Conservation (phyloP, 202 grass and related monocot species). For the Elaeis oleifera region DNA sequence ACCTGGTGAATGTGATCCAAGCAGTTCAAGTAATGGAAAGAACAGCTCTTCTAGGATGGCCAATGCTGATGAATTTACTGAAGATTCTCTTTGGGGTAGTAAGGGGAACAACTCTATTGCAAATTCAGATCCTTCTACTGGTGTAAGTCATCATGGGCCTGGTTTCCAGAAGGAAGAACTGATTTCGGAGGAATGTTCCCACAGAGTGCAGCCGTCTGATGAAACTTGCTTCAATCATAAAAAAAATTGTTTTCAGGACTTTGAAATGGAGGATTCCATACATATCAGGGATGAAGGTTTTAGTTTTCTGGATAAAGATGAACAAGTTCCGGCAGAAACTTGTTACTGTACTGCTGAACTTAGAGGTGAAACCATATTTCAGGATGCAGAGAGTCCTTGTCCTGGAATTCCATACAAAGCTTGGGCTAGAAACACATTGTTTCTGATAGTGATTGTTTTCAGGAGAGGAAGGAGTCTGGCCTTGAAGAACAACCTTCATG, state of each 20-base stretch:
- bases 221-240: background rate
- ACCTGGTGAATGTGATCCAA: background rate
- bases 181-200: background rate
- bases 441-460: background rate
- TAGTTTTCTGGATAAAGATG: no score
- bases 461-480: constrained; percentile 9
- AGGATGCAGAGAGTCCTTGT: no score
- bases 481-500: no score
- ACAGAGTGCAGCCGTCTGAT: background rate
- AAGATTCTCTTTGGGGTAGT: background rate
- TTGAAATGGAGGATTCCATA: no score
- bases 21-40: constrained; percentile 8
- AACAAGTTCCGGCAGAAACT: no score
- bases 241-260: background rate
- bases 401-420: no score
- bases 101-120: background rate
- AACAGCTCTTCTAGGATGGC: background rate
- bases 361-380: no score
- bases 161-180: constrained; percentile 8
- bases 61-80: background rate
- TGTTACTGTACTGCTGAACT: no score
- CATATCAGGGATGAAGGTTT: no score
- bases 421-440: no score
- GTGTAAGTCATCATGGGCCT: background rate
- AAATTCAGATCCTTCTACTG: constrained; percentile 9